phyloP scores from a whole-genome alignment of 2,329 filamentous ascomycete genomes.

The Colletotrichum tofieldiae region DNA sequence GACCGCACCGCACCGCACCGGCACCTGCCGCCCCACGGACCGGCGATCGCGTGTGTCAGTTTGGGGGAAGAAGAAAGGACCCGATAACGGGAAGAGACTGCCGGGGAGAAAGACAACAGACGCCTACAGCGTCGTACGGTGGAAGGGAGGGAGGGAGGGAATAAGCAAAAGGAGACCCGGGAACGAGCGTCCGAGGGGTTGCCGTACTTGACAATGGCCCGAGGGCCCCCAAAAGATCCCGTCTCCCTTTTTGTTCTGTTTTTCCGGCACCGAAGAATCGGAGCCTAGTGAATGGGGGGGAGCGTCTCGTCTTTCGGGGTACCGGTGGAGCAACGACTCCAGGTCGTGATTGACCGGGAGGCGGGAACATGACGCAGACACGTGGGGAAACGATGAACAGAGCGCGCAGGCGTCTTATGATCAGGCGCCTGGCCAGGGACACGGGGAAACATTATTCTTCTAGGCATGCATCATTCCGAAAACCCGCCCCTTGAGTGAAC shows the following conservation, averaged over 20 bases:
- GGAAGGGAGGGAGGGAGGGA: neutral
- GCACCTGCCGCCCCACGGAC: slow-evolving; percentile 19
- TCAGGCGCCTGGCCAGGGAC: neutral
- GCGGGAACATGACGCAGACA: slow-evolving; percentile 1
- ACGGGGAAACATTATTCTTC: neutral
- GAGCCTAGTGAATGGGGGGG: neutral
- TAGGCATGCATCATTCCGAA: slow-evolving; percentile 16
- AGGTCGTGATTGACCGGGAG: neutral
- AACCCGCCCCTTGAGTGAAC: neutral
- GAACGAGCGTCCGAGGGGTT: neutral
- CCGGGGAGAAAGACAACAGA: neutral
- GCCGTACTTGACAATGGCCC: neutral
- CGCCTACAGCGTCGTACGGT: neutral
- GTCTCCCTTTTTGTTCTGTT: neutral
- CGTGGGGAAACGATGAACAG: neutral
- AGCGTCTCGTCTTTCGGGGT: neutral
- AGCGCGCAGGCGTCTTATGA: neutral
- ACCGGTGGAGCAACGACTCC: neutral
- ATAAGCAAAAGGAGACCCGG: neutral
- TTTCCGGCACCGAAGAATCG: neutral
- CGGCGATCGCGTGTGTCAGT: slow-evolving; percentile 32
- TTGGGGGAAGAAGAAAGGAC: neutral
- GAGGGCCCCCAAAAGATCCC: neutral
- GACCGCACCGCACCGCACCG: neutral
- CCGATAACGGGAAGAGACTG: neutral